Percentiles rank a stretch among this genome's conserved stretches.
These are phyloP conservation scores for Albifimbria verrucaria DNA, from an alignment of 2,329 filamentous ascomycete genomes.

Conservation along the genomic window DNA sequence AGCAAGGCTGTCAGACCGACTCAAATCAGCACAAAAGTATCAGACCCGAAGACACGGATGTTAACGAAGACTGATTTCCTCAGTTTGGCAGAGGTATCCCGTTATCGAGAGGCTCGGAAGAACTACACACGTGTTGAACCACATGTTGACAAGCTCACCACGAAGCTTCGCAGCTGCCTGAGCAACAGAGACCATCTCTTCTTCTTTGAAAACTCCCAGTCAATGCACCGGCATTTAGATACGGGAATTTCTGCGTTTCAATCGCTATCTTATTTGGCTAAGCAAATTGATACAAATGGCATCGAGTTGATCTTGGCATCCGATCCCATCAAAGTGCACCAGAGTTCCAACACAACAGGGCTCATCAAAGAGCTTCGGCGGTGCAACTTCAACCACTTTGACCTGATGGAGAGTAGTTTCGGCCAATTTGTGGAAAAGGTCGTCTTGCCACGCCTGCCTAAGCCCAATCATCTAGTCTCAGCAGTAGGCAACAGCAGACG, in stretches of 20 bases:
- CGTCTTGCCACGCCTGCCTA: slow-evolving; percentile 2
- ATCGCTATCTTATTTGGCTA: slow-evolving; percentile 6
- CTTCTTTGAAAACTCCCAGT: slow-evolving; percentile 7
- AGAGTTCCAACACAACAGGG: neutral
- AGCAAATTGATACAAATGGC: slow-evolving; percentile 6
- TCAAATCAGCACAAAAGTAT: neutral
- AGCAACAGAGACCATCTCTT: slow-evolving; percentile 7
- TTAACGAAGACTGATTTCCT: neutral
- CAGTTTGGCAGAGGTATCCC: neutral
- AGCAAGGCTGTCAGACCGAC: no score
- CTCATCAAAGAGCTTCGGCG: slow-evolving; percentile 1
- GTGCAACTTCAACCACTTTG: slow-evolving; percentile 5
- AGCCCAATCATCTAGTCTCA: neutral
- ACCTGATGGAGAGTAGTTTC: slow-evolving; percentile 6
- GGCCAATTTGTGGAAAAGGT: slow-evolving; percentile 5
- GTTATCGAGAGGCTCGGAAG: neutral
- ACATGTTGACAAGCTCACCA: neutral
- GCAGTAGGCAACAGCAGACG: neutral
- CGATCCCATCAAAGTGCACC: neutral
- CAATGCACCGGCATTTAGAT: neutral
- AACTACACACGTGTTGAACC: neutral
- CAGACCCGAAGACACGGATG: neutral
- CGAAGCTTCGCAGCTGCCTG: neutral
- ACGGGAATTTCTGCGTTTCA: neutral
- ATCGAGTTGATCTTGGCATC: slow-evolving; percentile 10